Evolutionary conservation across 805 yeast species (phyloP).

Genomic region (Yarrowia phangngaensis): DNA sequence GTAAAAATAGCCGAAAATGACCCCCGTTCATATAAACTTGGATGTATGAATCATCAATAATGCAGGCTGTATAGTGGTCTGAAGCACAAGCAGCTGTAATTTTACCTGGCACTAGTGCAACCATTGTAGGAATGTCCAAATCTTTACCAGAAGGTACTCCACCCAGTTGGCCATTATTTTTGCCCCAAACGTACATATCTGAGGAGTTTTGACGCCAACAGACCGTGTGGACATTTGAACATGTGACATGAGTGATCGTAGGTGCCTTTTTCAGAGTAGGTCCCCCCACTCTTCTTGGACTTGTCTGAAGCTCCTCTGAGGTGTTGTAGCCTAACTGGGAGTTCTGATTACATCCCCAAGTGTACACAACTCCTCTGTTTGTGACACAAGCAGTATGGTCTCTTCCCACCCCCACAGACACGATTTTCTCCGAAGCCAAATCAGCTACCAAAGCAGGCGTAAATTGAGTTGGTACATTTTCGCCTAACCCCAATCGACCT

Average conservation of each 20-base stretch:
- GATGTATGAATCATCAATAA: slow-evolving; percentile 55
- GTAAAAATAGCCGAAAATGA: slow-evolving; percentile 48
- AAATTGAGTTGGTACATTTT: slow-evolving; percentile 39
- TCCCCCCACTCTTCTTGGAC: slow-evolving; percentile 44
- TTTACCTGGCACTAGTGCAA: slow-evolving; percentile 46
- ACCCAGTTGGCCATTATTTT: slow-evolving; percentile 80
- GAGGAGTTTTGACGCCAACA: slow-evolving; percentile 46
- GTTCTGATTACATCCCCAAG: slow-evolving; percentile 75
- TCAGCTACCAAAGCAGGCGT: slow-evolving; percentile 45
- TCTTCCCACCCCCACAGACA: slow-evolving; percentile 51
- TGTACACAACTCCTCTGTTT: slow-evolving; percentile 49
- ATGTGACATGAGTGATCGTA: slow-evolving; percentile 31
- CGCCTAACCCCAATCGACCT: slow-evolving; percentile 66
- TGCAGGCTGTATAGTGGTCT: slow-evolving; percentile 65
- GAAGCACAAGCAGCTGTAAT: slow-evolving; percentile 59
- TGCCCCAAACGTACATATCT: slow-evolving; percentile 66
- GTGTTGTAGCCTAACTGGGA: slow-evolving; percentile 60
- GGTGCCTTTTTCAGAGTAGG: slow-evolving; percentile 18
- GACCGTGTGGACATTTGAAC: slow-evolving; percentile 67
- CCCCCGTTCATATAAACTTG: slow-evolving; percentile 58
- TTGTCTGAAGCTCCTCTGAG: slow-evolving; percentile 30
- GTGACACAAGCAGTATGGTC: slow-evolving; percentile 66
- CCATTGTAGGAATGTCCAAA: slow-evolving; percentile 43
- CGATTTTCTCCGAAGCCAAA: slow-evolving; percentile 39
- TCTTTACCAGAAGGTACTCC: slow-evolving; percentile 41